Percentiles rank a stretch among this genome's conserved stretches.
Evolutionary conservation across 768 basidiomycete genomes (phyloP).

Genomic region (Tricholoma matsutake): DNA sequence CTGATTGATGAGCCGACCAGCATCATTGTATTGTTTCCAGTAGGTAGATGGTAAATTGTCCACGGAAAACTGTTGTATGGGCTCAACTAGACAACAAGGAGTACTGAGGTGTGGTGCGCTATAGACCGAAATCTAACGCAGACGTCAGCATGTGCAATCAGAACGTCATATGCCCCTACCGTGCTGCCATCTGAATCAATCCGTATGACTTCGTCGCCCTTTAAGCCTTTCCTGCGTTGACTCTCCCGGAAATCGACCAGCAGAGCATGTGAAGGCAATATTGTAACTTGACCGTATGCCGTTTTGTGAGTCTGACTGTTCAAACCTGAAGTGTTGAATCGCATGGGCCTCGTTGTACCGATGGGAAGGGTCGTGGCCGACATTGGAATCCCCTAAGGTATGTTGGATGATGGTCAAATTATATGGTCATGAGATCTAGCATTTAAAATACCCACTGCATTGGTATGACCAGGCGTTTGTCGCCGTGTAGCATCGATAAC

Average conservation of each 20-base stretch:
- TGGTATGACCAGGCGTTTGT: not conserved
- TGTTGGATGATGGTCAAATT: not conserved
- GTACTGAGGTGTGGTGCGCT: constrained; percentile 48
- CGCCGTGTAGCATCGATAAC: not conserved
- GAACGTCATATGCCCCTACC: constrained; percentile 21
- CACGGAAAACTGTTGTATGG: constrained; percentile 31
- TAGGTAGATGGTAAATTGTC: constrained; percentile 37
- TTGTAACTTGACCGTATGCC: constrained; percentile 42
- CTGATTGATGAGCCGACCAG: constrained; percentile 40
- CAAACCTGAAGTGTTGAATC: constrained; percentile 35
- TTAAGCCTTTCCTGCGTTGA: constrained; percentile 43
- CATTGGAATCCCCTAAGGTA: not conserved
- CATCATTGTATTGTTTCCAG: constrained; percentile 47
- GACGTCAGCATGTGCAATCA: not conserved
- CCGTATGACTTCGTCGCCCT: constrained; percentile 44
- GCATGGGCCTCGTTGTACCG: constrained; percentile 34
- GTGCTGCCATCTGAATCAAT: constrained; percentile 37
- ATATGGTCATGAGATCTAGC: not conserved
- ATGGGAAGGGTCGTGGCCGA: constrained; percentile 21
- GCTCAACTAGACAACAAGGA: constrained; percentile 47
- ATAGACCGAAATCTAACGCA: constrained; percentile 37
- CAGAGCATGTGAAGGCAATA: constrained; percentile 48
- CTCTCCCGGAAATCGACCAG: constrained; percentile 57
- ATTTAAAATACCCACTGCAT: not conserved
- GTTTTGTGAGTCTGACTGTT: constrained; percentile 44